These are phyloP conservation scores for Brasilioporus rufonigricans DNA, from an alignment of 768 basidiomycete genomes.

Conservation along the genomic window DNA sequence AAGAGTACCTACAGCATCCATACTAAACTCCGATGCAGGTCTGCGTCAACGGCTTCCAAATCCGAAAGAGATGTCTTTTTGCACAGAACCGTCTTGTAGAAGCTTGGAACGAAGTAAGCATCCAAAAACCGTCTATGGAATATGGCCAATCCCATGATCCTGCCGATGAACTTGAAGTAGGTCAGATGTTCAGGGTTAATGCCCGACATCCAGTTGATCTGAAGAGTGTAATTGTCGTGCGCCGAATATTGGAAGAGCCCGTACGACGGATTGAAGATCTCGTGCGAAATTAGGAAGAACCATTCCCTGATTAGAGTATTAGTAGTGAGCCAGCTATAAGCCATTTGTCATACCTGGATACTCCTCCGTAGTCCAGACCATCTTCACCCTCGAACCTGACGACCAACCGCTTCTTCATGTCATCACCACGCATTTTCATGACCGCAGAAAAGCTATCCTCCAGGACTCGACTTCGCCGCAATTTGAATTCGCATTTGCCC, in stretches of 20 bases:
- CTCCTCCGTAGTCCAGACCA: constrained; percentile 76
- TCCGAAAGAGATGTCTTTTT: constrained; percentile 61
- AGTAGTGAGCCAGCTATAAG: neutral
- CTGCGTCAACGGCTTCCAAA: constrained; percentile 67
- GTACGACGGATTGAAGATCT: constrained; percentile 80
- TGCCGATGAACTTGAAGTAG: constrained; percentile 82
- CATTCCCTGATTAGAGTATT: constrained; percentile 55
- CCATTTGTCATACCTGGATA: constrained; percentile 53
- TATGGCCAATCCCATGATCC: constrained; percentile 68
- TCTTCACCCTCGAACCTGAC: constrained; percentile 80
- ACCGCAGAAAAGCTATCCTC: constrained; percentile 86
- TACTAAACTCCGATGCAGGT: constrained; percentile 62
- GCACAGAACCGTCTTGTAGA: constrained; percentile 75
- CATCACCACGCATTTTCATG: constrained; percentile 74
- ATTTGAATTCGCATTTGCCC: constrained; percentile 85
- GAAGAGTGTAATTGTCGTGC: constrained; percentile 77
- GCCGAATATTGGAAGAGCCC: constrained; percentile 82
- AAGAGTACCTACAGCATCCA: constrained; percentile 67
- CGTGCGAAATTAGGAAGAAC: constrained; percentile 83
- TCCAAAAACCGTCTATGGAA: constrained; percentile 80
- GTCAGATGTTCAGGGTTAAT: constrained; percentile 76
- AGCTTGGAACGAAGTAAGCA: constrained; percentile 74
- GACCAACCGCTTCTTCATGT: constrained; percentile 68
- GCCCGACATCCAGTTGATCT: constrained; percentile 74
- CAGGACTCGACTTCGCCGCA: constrained; percentile 75